phyloP scores from a whole-genome alignment of 192 early-diverging fungal species.

The Entomortierella lignicola region DNA sequence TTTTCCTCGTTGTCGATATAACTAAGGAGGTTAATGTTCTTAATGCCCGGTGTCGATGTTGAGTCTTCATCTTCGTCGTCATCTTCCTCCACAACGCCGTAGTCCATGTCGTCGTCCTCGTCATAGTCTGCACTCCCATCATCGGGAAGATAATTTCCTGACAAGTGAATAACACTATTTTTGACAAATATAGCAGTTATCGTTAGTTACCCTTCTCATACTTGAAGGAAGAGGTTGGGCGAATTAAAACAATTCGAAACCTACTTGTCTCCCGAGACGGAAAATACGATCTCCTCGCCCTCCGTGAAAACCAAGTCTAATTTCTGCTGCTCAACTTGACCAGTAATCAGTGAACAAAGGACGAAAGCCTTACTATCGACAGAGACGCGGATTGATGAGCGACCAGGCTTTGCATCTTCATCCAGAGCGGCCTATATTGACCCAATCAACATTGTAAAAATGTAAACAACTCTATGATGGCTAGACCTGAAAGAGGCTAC shows the following conservation, averaged over 20 bases:
- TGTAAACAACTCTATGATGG: too few species aligned
- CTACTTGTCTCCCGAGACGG: constrained; percentile 70
- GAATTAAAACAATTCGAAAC: too few species aligned
- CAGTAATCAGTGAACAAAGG: constrained; percentile 85
- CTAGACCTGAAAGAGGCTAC: too few species aligned
- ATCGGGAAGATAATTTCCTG: constrained; percentile 75
- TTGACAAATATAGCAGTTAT: too few species aligned
- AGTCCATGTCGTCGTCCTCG: constrained; percentile 30
- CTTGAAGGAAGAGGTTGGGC: background rate
- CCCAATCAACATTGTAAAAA: background rate
- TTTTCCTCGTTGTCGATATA: constrained; percentile 29
- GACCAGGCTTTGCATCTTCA: constrained; percentile 59
- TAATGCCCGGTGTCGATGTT: constrained; percentile 29
- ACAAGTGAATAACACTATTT: constrained; percentile 66
- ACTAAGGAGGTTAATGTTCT: constrained; percentile 38
- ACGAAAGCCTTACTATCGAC: constrained; percentile 80
- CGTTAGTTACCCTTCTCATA: background rate
- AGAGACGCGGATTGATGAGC: constrained; percentile 76
- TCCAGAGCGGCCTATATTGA: constrained; percentile 76
- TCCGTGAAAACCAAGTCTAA: constrained; percentile 77
- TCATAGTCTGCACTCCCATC: constrained; percentile 26
- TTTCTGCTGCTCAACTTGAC: constrained; percentile 76
- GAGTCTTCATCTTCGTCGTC: constrained; percentile 14
- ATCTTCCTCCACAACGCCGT: constrained; percentile 20
- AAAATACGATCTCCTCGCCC: constrained; percentile 88